These are phyloP conservation scores for Cyberlindnera euphorbiae DNA, from an alignment of 805 yeast species.

Conservation along the genomic window DNA sequence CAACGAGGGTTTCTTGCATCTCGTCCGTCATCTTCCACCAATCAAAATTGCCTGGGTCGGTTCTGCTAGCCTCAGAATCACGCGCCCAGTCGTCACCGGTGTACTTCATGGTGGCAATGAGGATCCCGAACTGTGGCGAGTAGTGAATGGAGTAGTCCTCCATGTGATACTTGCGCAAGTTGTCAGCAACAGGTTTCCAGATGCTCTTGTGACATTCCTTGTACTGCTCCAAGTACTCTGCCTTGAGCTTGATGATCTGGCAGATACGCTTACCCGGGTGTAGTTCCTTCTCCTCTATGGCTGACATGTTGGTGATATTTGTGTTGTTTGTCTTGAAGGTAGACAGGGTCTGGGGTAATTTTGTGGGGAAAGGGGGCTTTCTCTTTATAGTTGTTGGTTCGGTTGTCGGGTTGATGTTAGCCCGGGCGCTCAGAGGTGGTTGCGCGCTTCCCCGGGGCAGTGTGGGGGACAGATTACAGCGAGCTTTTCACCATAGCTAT, in stretches of 20 bases:
- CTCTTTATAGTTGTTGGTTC: no score
- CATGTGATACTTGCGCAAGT: constrained; percentile 32
- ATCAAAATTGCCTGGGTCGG: constrained; percentile 33
- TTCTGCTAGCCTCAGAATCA: constrained; percentile 30
- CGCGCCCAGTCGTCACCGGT: constrained; percentile 34
- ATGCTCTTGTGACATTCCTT: constrained; percentile 29
- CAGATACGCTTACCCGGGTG: constrained; percentile 36
- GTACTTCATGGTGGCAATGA: constrained; percentile 36
- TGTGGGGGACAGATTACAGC: no score
- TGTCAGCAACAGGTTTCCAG: constrained; percentile 30
- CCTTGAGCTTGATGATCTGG: constrained; percentile 35
- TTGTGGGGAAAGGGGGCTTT: no score
- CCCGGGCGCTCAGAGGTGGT: no score
- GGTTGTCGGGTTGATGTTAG: no score
- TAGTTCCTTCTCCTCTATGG: constrained; percentile 8
- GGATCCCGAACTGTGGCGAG: constrained; percentile 26
- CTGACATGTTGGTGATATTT: no score
- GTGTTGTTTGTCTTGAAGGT: neutral
- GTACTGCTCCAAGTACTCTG: constrained; percentile 35
- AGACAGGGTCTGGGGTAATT: neutral
- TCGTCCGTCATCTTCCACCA: constrained; percentile 39
- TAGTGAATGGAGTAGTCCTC: constrained; percentile 39
- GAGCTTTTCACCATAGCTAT: no score
- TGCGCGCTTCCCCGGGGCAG: no score
- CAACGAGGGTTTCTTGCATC: constrained; percentile 35